These are phyloP conservation scores for Aspergillus fructus DNA, from an alignment of 2,329 filamentous ascomycete genomes.

Conservation along the genomic window DNA sequence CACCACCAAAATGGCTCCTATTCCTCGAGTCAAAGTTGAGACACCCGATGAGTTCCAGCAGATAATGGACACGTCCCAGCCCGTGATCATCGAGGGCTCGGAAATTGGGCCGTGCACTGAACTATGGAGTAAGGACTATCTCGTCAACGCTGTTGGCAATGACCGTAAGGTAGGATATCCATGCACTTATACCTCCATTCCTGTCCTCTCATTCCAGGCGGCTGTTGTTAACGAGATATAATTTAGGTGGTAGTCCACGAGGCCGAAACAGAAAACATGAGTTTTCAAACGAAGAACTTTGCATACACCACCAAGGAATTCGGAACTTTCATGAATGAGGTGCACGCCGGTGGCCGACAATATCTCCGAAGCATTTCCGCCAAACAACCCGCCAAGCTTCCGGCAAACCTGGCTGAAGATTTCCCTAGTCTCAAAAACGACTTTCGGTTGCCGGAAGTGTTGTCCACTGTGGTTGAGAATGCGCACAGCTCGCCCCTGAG, in stretches of 20 bases:
- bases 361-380: constrained; percentile 79
- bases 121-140: constrained; percentile 68
- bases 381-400: constrained; percentile 64
- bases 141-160: constrained; percentile 61
- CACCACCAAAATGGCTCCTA: constrained; percentile 22
- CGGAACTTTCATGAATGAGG: constrained; percentile 62
- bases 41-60: constrained; percentile 59
- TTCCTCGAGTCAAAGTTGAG: constrained; percentile 55
- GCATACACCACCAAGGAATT: constrained; percentile 69
- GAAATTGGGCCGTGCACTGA: constrained; percentile 66
- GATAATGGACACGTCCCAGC: constrained; percentile 59
- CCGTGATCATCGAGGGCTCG: constrained; percentile 64
- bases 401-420: constrained; percentile 69
- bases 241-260: constrained; percentile 71
- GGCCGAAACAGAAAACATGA: constrained; percentile 65
- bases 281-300: constrained; percentile 83
- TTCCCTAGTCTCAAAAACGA: constrained; percentile 69
- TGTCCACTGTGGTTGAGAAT: constrained; percentile 60
- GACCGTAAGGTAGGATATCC: constrained; percentile 56
- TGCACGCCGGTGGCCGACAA: constrained; percentile 59
- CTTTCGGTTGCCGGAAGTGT: constrained; percentile 65
- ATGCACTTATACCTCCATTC: neutral
- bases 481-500: constrained; percentile 76
- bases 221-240: neutral
- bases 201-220: neutral